Evolutionary conservation across 208 protist species (phyloP).

Genomic region (Acanthamoeba polyphaga): DNA sequence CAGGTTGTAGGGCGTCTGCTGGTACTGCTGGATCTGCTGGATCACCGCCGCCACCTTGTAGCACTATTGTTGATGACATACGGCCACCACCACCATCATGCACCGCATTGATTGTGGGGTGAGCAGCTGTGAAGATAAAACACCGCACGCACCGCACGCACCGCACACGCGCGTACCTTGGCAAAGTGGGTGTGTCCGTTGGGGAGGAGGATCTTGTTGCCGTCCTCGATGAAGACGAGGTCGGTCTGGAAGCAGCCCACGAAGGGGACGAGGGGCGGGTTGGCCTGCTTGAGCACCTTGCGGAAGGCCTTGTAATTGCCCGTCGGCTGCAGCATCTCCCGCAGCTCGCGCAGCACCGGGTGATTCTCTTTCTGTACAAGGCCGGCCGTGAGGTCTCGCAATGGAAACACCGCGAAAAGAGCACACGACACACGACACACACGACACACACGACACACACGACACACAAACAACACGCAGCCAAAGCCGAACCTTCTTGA

Average conservation of each 20-base stretch:
- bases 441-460: too few relatives aligned
- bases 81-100: too few relatives aligned
- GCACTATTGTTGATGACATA: background rate
- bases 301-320: conserved; percentile 52
- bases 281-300: conserved; percentile 11
- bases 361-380: conserved; percentile 6
- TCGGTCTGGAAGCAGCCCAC: conserved; percentile 84
- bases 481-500: conserved; percentile 36
- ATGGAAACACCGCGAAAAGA: background rate
- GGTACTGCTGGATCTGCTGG: conserved; percentile 73
- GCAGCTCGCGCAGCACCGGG: conserved; percentile 8
- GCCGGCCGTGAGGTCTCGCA: background rate
- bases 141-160: too few relatives aligned
- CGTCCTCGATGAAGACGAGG: conserved; percentile 83
- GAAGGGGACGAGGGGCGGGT: conserved; percentile 81
- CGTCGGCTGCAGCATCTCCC: conserved; percentile 1
- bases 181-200: conserved; percentile 52
- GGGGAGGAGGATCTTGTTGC: conserved; percentile 76
- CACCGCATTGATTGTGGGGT: too few relatives aligned
- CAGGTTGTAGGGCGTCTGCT: conserved; percentile 71
- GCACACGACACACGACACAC: background rate
- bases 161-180: background rate
- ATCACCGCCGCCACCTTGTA: conserved; percentile 64
- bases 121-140: too few relatives aligned
- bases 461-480: background rate